These are phyloP conservation scores for Serendipita sp. DNA, from an alignment of 768 basidiomycete species.

Conservation along the genomic window DNA sequence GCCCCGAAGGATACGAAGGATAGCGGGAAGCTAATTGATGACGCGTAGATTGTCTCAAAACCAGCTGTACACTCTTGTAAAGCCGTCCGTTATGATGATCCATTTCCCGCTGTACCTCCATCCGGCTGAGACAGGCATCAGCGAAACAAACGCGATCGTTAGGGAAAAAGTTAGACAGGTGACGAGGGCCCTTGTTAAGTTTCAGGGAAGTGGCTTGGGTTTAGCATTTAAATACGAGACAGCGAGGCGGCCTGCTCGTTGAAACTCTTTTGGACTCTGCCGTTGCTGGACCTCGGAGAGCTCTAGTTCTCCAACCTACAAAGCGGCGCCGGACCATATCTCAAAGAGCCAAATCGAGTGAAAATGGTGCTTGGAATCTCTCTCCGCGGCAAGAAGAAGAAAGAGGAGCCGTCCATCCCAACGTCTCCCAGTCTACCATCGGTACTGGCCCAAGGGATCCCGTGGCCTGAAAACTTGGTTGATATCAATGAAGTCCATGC, in stretches of 20 bases:
- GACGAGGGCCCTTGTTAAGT: no score
- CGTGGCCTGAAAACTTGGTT: conserved; percentile 74
- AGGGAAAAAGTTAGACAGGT: no score
- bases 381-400: conserved; percentile 15
- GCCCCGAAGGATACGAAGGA: conserved; percentile 6
- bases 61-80: neutral
- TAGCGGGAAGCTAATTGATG: conserved; percentile 43
- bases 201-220: neutral
- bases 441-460: conserved; percentile 43
- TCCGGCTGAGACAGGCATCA: no score
- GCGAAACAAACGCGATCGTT: no score
- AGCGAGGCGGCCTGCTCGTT: neutral
- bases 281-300: conserved; percentile 1
- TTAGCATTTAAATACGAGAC: neutral
- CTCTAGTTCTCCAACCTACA: neutral
- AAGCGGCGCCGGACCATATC: neutral
- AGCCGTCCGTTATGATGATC: no score
- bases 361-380: conserved; percentile 14
- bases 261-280: neutral
- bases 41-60: conserved; percentile 13
- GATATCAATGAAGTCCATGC: conserved; percentile 31
- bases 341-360: neutral
- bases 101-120: no score
- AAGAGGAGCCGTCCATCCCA: conserved; percentile 37
- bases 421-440: conserved; percentile 68